A percentile compares a stretch with the other conserved stretches of the same genome.
phyloP scores from a whole-genome alignment of 305 asterid genomes.

The Fraxinus sp. region DNA sequence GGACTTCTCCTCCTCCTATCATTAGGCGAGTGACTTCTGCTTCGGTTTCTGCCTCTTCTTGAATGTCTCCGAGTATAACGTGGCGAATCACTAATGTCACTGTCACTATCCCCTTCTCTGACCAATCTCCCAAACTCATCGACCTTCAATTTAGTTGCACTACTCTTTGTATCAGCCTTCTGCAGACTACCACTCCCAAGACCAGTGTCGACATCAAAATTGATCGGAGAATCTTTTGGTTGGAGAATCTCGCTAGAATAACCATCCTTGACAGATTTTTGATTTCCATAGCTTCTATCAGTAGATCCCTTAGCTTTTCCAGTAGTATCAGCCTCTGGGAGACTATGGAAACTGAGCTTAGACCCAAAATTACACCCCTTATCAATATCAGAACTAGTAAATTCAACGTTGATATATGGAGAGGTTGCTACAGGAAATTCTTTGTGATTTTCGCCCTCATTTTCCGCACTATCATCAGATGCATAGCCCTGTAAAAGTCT shows the following conservation, averaged over 20 bases:
- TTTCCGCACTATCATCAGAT: conserved; percentile 51
- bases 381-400: conserved; percentile 30
- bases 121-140: conserved; percentile 94
- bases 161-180: conserved; percentile 33
- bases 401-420: conserved; percentile 30
- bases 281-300: conserved; percentile 29
- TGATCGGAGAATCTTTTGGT: conserved; percentile 28
- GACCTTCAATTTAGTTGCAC: conserved; percentile 43
- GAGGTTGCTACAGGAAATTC: conserved; percentile 21
- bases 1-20: conserved; percentile 74
- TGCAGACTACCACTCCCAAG: conserved; percentile 29
- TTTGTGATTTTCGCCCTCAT: conserved; percentile 34
- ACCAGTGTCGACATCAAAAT: conserved; percentile 25
- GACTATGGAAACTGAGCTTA: conserved; percentile 27
- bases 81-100: conserved; percentile 69
- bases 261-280: conserved; percentile 32
- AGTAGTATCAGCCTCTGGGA: conserved; percentile 30
- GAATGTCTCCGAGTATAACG: conserved; percentile 43
- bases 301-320: conserved; percentile 31
- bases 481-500: conserved; percentile 62
- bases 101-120: conserved; percentile 75
- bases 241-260: conserved; percentile 19
- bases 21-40: conserved; percentile 79
- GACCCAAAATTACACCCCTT: conserved; percentile 25
- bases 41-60: conserved; percentile 62